Percentiles rank a stretch among this genome's conserved stretches.
Evolutionary conservation across 371 early-diverging fungal genomes (phyloP).

Genomic region (Mucor lusitanicus): DNA sequence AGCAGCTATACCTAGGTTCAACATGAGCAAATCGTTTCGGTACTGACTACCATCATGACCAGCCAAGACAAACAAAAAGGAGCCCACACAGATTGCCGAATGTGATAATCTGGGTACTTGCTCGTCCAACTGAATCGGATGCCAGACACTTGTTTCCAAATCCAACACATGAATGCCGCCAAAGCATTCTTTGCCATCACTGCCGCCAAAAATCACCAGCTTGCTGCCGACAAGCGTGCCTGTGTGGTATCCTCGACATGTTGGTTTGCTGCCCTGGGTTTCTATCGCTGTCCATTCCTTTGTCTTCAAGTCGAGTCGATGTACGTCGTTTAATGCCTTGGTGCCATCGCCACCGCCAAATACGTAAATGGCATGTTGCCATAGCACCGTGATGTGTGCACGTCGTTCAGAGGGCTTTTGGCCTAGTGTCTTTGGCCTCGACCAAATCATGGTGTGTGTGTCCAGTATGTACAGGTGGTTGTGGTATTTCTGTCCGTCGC

Average conservation of each 20-base stretch:
- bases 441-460: constrained; percentile 61
- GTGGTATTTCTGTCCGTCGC: constrained; percentile 86
- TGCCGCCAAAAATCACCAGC: constrained; percentile 86
- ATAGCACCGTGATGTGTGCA: constrained; percentile 45
- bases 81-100: constrained; percentile 79
- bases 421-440: constrained; percentile 37
- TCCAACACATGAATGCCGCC: constrained; percentile 80
- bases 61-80: constrained; percentile 83
- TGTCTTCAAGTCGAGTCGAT: constrained; percentile 48
- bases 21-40: constrained; percentile 72
- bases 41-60: constrained; percentile 87
- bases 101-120: constrained; percentile 78
- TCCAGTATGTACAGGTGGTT: constrained; percentile 78
- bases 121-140: constrained; percentile 52
- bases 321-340: constrained; percentile 55
- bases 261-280: constrained; percentile 62
- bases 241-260: constrained; percentile 85
- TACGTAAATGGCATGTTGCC: constrained; percentile 70
- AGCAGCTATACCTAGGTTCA: constrained; percentile 83
- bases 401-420: constrained; percentile 13
- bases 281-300: constrained; percentile 57
- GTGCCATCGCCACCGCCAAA: constrained; percentile 91
- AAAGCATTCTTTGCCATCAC: constrained; percentile 88
- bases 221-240: constrained; percentile 78
- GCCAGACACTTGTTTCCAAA: constrained; percentile 59